Conservation (phyloP, 2,329 filamentous ascomycete genomes). For the Fusarium sterilihyphosum region DNA sequence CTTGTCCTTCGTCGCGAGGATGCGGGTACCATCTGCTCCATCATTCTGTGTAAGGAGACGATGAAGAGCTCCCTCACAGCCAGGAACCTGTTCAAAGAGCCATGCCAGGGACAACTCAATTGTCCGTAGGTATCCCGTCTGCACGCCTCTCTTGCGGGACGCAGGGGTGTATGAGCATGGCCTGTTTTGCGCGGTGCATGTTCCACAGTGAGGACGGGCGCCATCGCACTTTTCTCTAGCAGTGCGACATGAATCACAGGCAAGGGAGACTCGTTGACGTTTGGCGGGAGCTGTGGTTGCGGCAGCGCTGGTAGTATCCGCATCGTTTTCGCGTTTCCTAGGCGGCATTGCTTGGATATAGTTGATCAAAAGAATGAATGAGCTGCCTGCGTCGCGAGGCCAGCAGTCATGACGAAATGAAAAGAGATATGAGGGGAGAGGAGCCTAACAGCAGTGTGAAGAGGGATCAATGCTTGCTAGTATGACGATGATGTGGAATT, state of each 20-base stretch:
- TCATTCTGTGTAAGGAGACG: constrained; percentile 60
- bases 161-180: constrained; percentile 77
- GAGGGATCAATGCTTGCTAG: constrained; percentile 18
- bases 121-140: constrained; percentile 81
- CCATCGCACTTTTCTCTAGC: constrained; percentile 80
- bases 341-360: constrained; percentile 50
- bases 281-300: constrained; percentile 53
- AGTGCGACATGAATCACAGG: constrained; percentile 74
- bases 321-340: constrained; percentile 49
- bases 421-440: neutral
- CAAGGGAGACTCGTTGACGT: constrained; percentile 72
- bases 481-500: constrained; percentile 10
- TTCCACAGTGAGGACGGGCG: constrained; percentile 71
- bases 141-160: constrained; percentile 80
- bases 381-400: constrained; percentile 38
- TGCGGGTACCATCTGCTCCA: constrained; percentile 51
- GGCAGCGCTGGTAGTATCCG: constrained; percentile 39
- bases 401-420: constrained; percentile 39
- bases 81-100: constrained; percentile 70
- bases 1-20: constrained; percentile 63
- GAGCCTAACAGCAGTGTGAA: neutral
- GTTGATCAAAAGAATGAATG: constrained; percentile 13
- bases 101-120: constrained; percentile 75
- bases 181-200: constrained; percentile 71
- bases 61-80: constrained; percentile 67